Percentiles rank a stretch among this genome's conserved stretches.
Evolutionary conservation across 2,329 filamentous ascomycete species (phyloP).

Genomic region (Pyrenochaeta sp.): DNA sequence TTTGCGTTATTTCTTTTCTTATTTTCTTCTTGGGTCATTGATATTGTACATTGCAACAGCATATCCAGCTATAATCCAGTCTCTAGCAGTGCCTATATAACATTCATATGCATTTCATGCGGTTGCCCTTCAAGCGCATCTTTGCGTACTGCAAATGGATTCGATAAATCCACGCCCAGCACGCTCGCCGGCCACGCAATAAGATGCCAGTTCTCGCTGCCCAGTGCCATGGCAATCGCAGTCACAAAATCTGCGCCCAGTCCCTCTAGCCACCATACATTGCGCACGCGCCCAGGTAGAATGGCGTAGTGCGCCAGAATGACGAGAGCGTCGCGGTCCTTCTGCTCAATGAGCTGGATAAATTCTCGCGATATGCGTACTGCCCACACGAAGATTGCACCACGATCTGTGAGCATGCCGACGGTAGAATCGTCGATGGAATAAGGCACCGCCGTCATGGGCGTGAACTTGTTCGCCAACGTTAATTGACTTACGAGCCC

Average conservation of each 20-base stretch:
- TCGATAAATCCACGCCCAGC: slow-evolving; percentile 36
- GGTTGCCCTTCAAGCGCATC: slow-evolving; percentile 26
- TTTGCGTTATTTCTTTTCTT: too few species aligned
- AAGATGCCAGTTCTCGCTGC: slow-evolving; percentile 37
- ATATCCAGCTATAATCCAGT: too few species aligned
- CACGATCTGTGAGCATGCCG: slow-evolving; percentile 39
- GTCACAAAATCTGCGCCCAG: slow-evolving; percentile 41
- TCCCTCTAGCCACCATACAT: slow-evolving; percentile 47
- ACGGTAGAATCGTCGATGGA: slow-evolving; percentile 35
- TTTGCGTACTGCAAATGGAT: slow-evolving; percentile 25
- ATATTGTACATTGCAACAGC: too few species aligned
- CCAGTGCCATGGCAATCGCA: slow-evolving; percentile 42
- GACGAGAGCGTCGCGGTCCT: slow-evolving; percentile 43
- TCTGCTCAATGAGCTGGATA: slow-evolving; percentile 36
- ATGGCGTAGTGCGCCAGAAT: slow-evolving; percentile 50
- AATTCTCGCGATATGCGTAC: slow-evolving; percentile 37
- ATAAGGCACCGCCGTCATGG: slow-evolving; percentile 38
- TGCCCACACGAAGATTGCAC: slow-evolving; percentile 44
- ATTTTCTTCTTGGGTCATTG: too few species aligned
- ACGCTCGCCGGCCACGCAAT: slow-evolving; percentile 42
- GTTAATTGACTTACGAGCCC: slow-evolving; percentile 42
- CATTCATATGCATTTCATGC: slow-evolving; percentile 36
- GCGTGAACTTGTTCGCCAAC: slow-evolving; percentile 28
- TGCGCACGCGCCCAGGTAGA: slow-evolving; percentile 40
- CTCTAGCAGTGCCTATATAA: slow-evolving; percentile 35